phyloP scores from a whole-genome alignment of 441 rosid genomes.

The Sinapis alba region DNA sequence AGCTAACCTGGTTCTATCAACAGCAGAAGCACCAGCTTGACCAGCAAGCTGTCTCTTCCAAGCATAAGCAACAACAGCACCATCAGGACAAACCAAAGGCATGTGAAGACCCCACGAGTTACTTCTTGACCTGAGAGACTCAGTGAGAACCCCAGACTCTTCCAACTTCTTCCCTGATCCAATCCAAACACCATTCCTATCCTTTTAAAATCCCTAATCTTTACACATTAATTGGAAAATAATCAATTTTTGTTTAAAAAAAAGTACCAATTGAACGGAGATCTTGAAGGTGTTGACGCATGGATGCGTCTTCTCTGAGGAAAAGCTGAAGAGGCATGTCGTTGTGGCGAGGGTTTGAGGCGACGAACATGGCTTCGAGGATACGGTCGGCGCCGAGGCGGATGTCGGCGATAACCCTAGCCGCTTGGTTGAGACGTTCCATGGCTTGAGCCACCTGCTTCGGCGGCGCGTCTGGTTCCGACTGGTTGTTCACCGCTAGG shows the following conservation, averaged over 20 bases:
- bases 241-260: neutral
- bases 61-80: constrained; percentile 96
- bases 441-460: constrained; percentile 94
- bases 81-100: constrained; percentile 98
- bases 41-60: constrained; percentile 99
- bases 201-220: neutral
- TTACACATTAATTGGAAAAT: neutral
- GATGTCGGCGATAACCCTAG: constrained; percentile 85
- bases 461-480: constrained; percentile 77
- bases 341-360: constrained; percentile 71
- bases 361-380: constrained; percentile 80
- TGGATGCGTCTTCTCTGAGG: constrained; percentile 72
- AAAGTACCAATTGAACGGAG: constrained; percentile 71
- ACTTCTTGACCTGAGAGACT: constrained; percentile 73
- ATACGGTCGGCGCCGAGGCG: constrained; percentile 92
- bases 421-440: constrained; percentile 92
- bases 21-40: constrained; percentile 98
- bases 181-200: neutral
- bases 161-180: constrained; percentile 79
- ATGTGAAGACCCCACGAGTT: constrained; percentile 95
- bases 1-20: constrained; percentile 73
- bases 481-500: constrained; percentile 37
- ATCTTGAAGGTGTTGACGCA: constrained; percentile 88
- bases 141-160: constrained; percentile 88
- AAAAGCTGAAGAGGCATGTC: constrained; percentile 64